Conservation (phyloP, 352 stramenopile species). For the Halophytophthora polymorphica region DNA sequence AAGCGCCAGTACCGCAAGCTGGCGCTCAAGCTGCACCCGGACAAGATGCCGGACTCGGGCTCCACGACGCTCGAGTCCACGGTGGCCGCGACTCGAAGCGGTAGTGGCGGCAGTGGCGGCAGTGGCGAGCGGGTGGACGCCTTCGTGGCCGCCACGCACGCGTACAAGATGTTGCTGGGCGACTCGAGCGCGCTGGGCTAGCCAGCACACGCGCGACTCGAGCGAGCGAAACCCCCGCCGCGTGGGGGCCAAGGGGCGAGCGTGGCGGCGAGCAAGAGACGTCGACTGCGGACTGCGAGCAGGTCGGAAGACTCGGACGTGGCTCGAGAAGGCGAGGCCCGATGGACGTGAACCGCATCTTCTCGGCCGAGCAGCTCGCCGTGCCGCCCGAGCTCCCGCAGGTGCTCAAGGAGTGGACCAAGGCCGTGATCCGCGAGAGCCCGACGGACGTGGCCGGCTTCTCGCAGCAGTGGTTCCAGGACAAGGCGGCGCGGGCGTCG, state of each 20-base stretch:
- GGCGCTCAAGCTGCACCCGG: slow-evolving; percentile 80
- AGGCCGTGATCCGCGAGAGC: slow-evolving; percentile 82
- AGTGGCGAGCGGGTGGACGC: slow-evolving; percentile 58
- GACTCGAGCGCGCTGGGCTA: slow-evolving; percentile 36
- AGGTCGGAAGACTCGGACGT: too few species aligned
- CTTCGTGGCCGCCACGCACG: slow-evolving; percentile 75
- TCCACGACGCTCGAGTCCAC: slow-evolving; percentile 33
- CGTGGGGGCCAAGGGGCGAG: too few species aligned
- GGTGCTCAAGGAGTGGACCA: slow-evolving; percentile 90
- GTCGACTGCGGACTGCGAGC: background rate
- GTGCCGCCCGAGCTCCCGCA: slow-evolving; percentile 83
- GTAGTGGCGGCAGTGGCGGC: slow-evolving; percentile 5
- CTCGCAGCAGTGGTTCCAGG: slow-evolving; percentile 84
- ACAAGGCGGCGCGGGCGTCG: slow-evolving; percentile 59
- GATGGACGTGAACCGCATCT: slow-evolving; percentile 93
- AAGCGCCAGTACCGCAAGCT: slow-evolving; percentile 85
- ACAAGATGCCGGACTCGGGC: slow-evolving; percentile 49
- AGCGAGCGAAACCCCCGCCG: too few species aligned
- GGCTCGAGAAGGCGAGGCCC: background rate
- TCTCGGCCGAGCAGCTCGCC: slow-evolving; percentile 90
- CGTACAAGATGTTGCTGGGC: slow-evolving; percentile 72
- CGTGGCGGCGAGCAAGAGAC: background rate
- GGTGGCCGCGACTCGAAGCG: slow-evolving; percentile 14
- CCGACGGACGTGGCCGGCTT: slow-evolving; percentile 78
- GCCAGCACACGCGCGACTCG: slow-evolving; percentile 7